These are phyloP conservation scores for Heritiera fomes DNA, from an alignment of 345 rosid species.

Conservation along the genomic window DNA sequence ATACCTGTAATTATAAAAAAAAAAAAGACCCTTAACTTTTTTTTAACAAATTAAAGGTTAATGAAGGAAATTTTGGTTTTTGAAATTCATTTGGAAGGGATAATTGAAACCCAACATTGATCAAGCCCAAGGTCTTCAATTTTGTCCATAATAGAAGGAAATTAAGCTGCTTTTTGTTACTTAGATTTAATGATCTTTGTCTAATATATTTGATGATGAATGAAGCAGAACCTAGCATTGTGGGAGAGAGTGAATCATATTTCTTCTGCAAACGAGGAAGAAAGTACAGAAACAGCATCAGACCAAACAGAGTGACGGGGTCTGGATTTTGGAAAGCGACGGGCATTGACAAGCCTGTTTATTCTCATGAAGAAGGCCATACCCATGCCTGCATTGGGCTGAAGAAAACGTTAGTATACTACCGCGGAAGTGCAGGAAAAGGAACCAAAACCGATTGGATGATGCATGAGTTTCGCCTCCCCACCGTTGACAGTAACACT, in stretches of 20 bases:
- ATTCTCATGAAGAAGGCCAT: conserved; percentile 38
- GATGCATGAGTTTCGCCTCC: conserved; percentile 99
- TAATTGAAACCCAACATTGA: not conserved
- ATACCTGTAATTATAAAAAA: too few relatives aligned
- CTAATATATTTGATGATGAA: not conserved
- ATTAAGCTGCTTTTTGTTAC: not conserved
- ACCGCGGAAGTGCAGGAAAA: conserved; percentile 88
- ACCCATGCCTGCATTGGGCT: conserved; percentile 64
- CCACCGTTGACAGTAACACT: conserved; percentile 30
- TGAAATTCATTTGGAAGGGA: not conserved
- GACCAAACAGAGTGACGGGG: conserved; percentile 92
- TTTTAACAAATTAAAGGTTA: not conserved
- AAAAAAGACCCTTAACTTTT: too few relatives aligned
- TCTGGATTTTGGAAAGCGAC: conserved; percentile 99
- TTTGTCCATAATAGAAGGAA: not conserved
- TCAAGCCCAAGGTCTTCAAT: not conserved
- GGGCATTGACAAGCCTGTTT: conserved; percentile 82
- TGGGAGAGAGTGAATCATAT: conserved; percentile 65
- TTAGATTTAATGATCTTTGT: not conserved
- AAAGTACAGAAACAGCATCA: conserved; percentile 84
- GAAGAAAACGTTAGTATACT: conserved; percentile 88
- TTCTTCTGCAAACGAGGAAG: conserved; percentile 93
- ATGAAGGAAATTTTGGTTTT: not conserved
- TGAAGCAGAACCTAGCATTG: conserved; percentile 40
- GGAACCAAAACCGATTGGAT: conserved; percentile 98